Evolutionary conservation across 2,329 filamentous ascomycete species (phyloP), one percentile per base, ranked within the genome.

Genomic region (Trichoderma sp.): DNA sequence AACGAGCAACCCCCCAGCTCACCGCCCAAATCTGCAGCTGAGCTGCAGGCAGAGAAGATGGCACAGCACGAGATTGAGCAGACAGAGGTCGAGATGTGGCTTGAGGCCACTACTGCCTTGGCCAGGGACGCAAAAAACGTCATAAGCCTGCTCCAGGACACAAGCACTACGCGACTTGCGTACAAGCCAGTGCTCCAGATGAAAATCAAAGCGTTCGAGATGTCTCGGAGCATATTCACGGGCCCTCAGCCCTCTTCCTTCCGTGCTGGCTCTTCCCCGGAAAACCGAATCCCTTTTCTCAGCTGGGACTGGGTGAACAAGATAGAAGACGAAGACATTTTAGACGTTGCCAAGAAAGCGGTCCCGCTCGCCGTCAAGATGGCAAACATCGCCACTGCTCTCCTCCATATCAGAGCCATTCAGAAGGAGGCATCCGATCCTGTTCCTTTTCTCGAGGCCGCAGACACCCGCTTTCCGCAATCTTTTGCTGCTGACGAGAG

Each of bases 371-470:
- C 74, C 16, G 72, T 80, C 19, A 76, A 75, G 5, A 72, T 74
- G 33, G 78, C 78, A 31, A 83, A 83, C 67, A 73, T 81, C 5
- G 79, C 77, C 27, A 74, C 75, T 5, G 75, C 80, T 7, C 74
- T 81, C 13, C 76, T 80, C 63, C 71, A 73, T 5, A 70, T 79
- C 40, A 64, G 71, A 14, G 58, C 55, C 27, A 55, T 75, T n/a
- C 33, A 72, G 37, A 52, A 68, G 13, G 59, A 53, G 0, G 29
- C 66, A 11, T 2, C n/a, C n/a, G 72, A 75, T 29, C 63, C 73
- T 2, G 70, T 75, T 5, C 59, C 70, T n/a, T 72, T 81, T 16
- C 71, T 83, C 5, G 70, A 78, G 27, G 70, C 69, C 21, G 71
- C 82, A 10, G 76, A 82, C 55, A 31, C 49, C 3, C 71, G 71